Percentiles rank a stretch among this genome's conserved stretches.
Conservation (phyloP, 202 grass and related monocot genomes). For the Panicum hallii region DNA sequence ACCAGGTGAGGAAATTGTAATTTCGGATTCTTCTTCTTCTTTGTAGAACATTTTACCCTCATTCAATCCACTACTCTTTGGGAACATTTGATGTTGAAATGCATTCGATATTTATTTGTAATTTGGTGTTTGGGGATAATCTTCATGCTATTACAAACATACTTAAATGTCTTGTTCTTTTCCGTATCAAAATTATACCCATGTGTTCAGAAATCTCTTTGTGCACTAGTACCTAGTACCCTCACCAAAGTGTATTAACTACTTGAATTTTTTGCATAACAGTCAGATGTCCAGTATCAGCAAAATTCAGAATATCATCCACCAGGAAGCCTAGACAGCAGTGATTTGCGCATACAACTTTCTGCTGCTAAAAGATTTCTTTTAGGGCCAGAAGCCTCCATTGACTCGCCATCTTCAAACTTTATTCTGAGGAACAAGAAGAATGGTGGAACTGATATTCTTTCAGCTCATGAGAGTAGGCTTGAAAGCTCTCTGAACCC, state of each 20-base stretch:
- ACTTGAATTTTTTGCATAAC: conserved; percentile 56
- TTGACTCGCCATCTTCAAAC: conserved; percentile 61
- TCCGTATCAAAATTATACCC: conserved; percentile 10
- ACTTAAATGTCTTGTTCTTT: conserved; percentile 28
- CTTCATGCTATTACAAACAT: conserved; percentile 29
- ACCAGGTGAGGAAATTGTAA: conserved; percentile 53
- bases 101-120: conserved; percentile 4
- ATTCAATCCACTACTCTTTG: conserved; percentile 29
- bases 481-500: conserved; percentile 52
- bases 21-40: not conserved
- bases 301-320: conserved; percentile 55
- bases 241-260: conserved; percentile 43
- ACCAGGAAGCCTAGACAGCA: conserved; percentile 35
- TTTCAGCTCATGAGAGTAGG: conserved; percentile 58
- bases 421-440: conserved; percentile 39
- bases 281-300: conserved; percentile 55
- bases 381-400: conserved; percentile 69
- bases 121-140: conserved; percentile 1
- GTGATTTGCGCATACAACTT: conserved; percentile 35
- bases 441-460: conserved; percentile 36
- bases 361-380: conserved; percentile 87
- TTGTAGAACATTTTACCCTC: conserved; percentile 13
- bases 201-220: conserved; percentile 26
- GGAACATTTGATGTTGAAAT: conserved; percentile 10
- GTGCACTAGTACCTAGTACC: conserved; percentile 23